Conservation (phyloP, 2,329 filamentous ascomycete species). For the Nemania serpens region DNA sequence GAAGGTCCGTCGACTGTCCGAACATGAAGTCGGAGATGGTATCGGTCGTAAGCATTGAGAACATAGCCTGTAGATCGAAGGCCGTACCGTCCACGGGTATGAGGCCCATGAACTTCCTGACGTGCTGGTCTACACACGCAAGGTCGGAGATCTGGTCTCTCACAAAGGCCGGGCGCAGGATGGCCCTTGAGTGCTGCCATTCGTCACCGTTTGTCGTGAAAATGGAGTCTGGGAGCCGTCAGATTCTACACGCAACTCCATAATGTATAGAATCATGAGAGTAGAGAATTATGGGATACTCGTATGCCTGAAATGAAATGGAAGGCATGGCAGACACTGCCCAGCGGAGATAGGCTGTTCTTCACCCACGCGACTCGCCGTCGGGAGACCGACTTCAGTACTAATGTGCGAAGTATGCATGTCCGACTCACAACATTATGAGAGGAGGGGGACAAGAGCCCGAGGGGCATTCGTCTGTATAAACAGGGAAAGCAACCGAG, state of each 20-base stretch:
- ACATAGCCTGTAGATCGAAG: constrained; percentile 66
- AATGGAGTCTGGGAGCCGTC: constrained; percentile 47
- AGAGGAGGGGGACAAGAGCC: too few species aligned
- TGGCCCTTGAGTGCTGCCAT: constrained; percentile 58
- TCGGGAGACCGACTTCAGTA: too few species aligned
- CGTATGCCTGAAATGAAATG: too few species aligned
- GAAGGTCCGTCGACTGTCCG: constrained; percentile 49
- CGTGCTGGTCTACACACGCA: constrained; percentile 71
- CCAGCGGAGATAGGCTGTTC: too few species aligned
- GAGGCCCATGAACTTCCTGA: constrained; percentile 61
- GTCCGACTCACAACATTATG: too few species aligned
- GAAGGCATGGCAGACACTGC: too few species aligned
- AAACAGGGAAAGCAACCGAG: not conserved
- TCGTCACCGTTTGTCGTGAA: constrained; percentile 58
- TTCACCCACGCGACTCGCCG: too few species aligned
- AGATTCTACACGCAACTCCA: too few species aligned
- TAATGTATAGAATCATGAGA: too few species aligned
- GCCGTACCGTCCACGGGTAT: constrained; percentile 60
- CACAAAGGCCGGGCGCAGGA: constrained; percentile 60
- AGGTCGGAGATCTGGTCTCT: constrained; percentile 67
- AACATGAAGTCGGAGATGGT: constrained; percentile 69
- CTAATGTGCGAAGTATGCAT: too few species aligned
- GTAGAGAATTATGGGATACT: too few species aligned
- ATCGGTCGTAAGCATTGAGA: constrained; percentile 70
- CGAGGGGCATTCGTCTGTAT: not conserved